Evolutionary conservation across 2,329 filamentous ascomycete genomes (phyloP).

Genomic region (Dendrostoma leiphaemia): DNA sequence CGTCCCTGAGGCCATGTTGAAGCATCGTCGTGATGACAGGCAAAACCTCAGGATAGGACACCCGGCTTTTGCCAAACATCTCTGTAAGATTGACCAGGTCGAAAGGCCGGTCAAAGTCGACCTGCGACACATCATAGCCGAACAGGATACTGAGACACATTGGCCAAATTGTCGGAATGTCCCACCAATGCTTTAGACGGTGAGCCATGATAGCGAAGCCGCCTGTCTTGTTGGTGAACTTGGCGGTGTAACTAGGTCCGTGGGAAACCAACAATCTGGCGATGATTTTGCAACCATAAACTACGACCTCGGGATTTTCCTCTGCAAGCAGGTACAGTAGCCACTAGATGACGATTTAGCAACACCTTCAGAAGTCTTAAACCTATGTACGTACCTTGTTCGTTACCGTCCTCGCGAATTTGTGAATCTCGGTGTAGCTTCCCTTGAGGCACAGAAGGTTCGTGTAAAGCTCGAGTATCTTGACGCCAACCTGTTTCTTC

Average conservation of each 20-base stretch:
- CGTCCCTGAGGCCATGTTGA: conserved; percentile 74
- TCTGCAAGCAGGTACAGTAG: conserved; percentile 87
- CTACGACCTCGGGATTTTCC: conserved; percentile 77
- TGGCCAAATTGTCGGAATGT: conserved; percentile 78
- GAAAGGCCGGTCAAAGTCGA: conserved; percentile 72
- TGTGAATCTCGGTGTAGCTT: conserved; percentile 68
- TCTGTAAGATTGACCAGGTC: conserved; percentile 73
- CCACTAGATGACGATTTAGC: conserved; percentile 58
- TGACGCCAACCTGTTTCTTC: conserved; percentile 70
- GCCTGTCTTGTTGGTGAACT: conserved; percentile 79
- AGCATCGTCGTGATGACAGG: conserved; percentile 83
- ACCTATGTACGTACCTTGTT: conserved; percentile 67
- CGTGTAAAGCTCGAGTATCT: conserved; percentile 74
- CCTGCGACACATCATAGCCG: conserved; percentile 72
- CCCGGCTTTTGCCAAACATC: conserved; percentile 65
- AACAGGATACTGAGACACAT: conserved; percentile 88
- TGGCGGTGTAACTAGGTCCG: conserved; percentile 76
- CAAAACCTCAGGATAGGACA: conserved; percentile 75
- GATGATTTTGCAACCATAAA: conserved; percentile 78
- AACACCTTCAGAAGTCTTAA: background rate
- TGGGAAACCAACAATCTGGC: conserved; percentile 81
- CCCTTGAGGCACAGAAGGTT: conserved; percentile 73
- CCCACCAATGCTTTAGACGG: conserved; percentile 85
- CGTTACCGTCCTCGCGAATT: conserved; percentile 91
- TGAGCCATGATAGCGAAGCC: conserved; percentile 85